Conservation (phyloP, 2,329 filamentous ascomycete species). For the Ustilaginoidea virens region DNA sequence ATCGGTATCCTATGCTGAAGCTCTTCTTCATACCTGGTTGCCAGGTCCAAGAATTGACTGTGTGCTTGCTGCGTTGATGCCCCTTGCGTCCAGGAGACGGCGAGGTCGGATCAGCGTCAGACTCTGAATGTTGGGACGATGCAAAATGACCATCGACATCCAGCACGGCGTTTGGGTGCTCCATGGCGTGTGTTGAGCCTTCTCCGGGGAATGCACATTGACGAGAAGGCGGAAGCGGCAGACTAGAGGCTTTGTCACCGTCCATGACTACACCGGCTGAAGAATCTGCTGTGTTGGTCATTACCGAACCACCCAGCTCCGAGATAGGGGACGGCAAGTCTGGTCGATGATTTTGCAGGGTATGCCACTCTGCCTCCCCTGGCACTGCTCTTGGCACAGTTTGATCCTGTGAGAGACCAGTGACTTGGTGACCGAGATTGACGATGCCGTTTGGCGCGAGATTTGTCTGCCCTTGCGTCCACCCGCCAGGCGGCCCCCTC, state of each 20-base stretch:
- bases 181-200: conserved; percentile 20
- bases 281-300: conserved; percentile 16
- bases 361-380: conserved; percentile 31
- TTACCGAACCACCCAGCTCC: conserved; percentile 34
- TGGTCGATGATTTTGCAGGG: conserved; percentile 36
- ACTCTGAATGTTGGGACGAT: conserved; percentile 11
- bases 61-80: conserved; percentile 43
- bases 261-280: conserved; percentile 17
- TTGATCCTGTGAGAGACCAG: conserved; percentile 23
- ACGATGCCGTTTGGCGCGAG: conserved; percentile 19
- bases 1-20: conserved; percentile 64
- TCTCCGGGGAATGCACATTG: conserved; percentile 9
- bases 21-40: conserved; percentile 51
- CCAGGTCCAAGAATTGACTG: conserved; percentile 43
- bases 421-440: conserved; percentile 24
- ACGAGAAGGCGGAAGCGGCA: conserved; percentile 5
- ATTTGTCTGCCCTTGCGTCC: conserved; percentile 18
- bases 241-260: conserved; percentile 2
- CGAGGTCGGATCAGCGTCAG: conserved; percentile 21
- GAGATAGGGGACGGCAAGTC: conserved; percentile 45
- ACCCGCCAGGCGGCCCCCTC: conserved; percentile 33
- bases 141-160: conserved; percentile 15
- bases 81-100: conserved; percentile 36
- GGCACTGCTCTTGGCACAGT: conserved; percentile 34
- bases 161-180: conserved; percentile 23